These are phyloP conservation scores for Echria macrotheca DNA, from an alignment of 495 filamentous ascomycete genomes.

Conservation along the genomic window DNA sequence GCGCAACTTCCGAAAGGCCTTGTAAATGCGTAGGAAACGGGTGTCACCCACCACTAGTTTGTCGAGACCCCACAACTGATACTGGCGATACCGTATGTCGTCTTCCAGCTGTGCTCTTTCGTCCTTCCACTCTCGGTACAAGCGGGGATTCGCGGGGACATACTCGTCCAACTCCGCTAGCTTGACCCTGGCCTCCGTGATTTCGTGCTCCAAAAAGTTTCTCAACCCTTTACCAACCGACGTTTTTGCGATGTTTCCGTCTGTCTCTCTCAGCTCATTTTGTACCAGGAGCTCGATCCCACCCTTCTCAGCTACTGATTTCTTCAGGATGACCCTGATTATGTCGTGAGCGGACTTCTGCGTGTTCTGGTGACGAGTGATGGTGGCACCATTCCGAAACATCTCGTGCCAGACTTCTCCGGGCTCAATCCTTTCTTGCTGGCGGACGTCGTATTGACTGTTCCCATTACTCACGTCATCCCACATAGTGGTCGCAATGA, in stretches of 20 bases:
- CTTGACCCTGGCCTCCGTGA: not conserved
- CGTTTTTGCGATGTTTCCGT: not conserved
- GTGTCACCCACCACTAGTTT: not conserved
- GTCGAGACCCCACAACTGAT: not conserved
- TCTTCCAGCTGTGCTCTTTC: not conserved
- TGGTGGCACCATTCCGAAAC: not conserved
- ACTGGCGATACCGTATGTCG: not conserved
- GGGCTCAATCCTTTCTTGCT: not conserved
- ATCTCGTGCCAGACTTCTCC: slow-evolving; percentile 3
- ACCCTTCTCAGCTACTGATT: not conserved
- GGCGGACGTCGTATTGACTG: not conserved
- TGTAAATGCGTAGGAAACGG: not conserved
- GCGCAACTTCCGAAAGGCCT: too few species aligned
- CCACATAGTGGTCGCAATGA: slow-evolving; percentile 4
- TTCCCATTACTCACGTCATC: not conserved
- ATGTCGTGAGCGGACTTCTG: not conserved
- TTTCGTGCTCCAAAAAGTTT: not conserved
- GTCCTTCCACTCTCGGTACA: not conserved
- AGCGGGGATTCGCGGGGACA: not conserved
- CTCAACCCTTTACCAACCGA: not conserved
- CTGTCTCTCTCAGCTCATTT: not conserved
- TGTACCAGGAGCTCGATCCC: not conserved
- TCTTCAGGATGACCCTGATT: not conserved
- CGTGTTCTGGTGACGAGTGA: slow-evolving; percentile 4
- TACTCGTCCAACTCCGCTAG: not conserved